These are phyloP conservation scores for Aspergillus neoniger DNA, from an alignment of 2,329 filamentous ascomycete genomes.

Conservation along the genomic window DNA sequence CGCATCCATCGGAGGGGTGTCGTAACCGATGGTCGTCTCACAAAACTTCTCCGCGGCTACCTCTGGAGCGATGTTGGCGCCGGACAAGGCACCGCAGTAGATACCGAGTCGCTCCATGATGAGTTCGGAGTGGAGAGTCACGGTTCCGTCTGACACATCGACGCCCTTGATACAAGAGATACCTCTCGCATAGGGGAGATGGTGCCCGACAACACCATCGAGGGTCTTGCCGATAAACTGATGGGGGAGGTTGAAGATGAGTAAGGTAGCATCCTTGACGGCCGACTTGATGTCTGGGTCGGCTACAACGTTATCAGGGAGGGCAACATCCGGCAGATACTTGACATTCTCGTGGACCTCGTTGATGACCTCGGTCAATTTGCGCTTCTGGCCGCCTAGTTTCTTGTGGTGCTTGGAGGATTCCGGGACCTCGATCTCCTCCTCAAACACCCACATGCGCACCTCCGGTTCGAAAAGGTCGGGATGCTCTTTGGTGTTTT, in stretches of 20 bases:
- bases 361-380: conserved; percentile 88
- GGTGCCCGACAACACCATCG: conserved; percentile 75
- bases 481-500: conserved; percentile 75
- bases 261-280: conserved; percentile 76
- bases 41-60: conserved; percentile 91
- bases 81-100: conserved; percentile 88
- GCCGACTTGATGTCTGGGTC: conserved; percentile 56
- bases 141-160: conserved; percentile 77
- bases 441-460: conserved; percentile 52
- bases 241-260: conserved; percentile 94
- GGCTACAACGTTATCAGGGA: conserved; percentile 66
- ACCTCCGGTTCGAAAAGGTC: conserved; percentile 74
- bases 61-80: conserved; percentile 89
- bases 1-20: conserved; percentile 81
- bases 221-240: conserved; percentile 52
- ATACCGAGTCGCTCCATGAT: conserved; percentile 85
- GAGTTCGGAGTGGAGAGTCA: conserved; percentile 84
- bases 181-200: conserved; percentile 81
- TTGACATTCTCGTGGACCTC: conserved; percentile 90
- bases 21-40: conserved; percentile 91
- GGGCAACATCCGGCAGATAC: conserved; percentile 79
- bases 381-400: conserved; percentile 67
- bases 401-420: conserved; percentile 70
- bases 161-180: conserved; percentile 97
- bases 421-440: conserved; percentile 76